Evolutionary conservation across 1,284 basidiomycete species (phyloP).

Genomic region (Anthracocystis walkeri): DNA sequence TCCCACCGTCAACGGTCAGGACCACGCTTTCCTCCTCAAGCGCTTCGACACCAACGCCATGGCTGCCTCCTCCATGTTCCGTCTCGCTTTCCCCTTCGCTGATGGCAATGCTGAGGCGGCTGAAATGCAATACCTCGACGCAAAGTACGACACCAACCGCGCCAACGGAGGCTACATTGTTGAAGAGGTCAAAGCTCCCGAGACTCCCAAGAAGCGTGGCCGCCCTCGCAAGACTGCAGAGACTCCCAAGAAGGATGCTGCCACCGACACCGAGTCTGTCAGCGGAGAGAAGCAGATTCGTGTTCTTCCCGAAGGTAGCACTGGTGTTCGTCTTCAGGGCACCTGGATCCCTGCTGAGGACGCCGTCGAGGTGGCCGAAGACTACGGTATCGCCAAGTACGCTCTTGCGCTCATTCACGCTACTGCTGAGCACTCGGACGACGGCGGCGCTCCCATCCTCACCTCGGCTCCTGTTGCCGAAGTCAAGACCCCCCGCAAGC

Average conservation of each 20-base stretch:
- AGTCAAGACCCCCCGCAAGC: constrained; percentile 49
- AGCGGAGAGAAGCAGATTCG: constrained; percentile 36
- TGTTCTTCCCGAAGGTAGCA: constrained; percentile 61
- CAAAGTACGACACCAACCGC: constrained; percentile 80
- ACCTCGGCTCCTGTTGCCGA: constrained; percentile 42
- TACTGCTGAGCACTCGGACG: constrained; percentile 76
- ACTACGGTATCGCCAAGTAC: constrained; percentile 76
- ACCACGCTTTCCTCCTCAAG: constrained; percentile 91
- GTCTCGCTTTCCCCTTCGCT: constrained; percentile 91
- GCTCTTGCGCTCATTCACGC: constrained; percentile 80
- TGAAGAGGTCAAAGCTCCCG: constrained; percentile 70
- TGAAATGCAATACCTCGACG: constrained; percentile 86
- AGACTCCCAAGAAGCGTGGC: constrained; percentile 51
- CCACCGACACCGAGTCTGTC: constrained; percentile 39
- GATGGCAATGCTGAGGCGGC: constrained; percentile 81
- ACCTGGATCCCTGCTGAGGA: constrained; percentile 84
- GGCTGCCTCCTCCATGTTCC: constrained; percentile 96
- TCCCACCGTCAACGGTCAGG: constrained; percentile 75
- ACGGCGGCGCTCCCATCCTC: constrained; percentile 55
- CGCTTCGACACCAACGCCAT: constrained; percentile 96
- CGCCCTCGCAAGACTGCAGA: constrained; percentile 52
- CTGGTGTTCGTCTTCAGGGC: constrained; percentile 79
- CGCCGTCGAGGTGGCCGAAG: constrained; percentile 77
- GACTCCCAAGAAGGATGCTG: constrained; percentile 41
- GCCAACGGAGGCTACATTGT: constrained; percentile 82